Base-by-base conservation (phyloP, 768 basidiomycete genomes). In the Russula compacta region DNA sequence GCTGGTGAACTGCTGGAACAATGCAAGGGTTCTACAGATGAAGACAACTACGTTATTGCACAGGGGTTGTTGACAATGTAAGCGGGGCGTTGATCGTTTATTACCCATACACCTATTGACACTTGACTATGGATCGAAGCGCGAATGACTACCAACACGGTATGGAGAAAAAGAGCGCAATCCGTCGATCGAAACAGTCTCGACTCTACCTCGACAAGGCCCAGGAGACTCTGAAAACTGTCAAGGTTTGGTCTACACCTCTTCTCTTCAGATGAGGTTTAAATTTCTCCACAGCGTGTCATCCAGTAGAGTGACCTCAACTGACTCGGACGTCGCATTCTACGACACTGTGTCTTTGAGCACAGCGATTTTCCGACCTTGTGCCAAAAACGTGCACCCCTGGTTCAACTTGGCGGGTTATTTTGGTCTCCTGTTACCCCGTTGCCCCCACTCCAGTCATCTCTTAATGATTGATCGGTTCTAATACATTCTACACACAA, bases 121-220 rank as follows among this genome's bases (percentile, higher is more conserved):
- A 33, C n/a, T 21, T 32, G 35, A 51, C 6, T 4, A 36, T 42
- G 53, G 35, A 15, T 35, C n/a, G 19, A 43, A 51, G 54, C 7
- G 48, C 54, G 8, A 50, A 6, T n/a, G 60, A 43, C 29, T 29
- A 38, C 21, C 33, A 42, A 17, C 11, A 61, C 17, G 42, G 54
- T 35, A 35, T 51, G 21, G 53, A 56, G 14, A 19, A n/a, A 12
- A 61, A 56, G 24, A 15, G 8, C 19, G 48, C 50, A 9, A 38
- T 61, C 42, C 47, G 33, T 15, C 47, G 47, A 33, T 48, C 15
- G 6, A 38, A 42, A 32, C 53, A 55, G 19, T 55, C 59, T 40
- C 35, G 52, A 6, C 52, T 53, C 32, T 54, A 60, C 47, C 46
- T 54, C 33, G 59, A 48, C 15, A 55, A 40, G 19, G 59, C 44